Evolutionary conservation across 2,329 filamentous ascomycete species (phyloP).

Genomic region (Claviceps citrina): DNA sequence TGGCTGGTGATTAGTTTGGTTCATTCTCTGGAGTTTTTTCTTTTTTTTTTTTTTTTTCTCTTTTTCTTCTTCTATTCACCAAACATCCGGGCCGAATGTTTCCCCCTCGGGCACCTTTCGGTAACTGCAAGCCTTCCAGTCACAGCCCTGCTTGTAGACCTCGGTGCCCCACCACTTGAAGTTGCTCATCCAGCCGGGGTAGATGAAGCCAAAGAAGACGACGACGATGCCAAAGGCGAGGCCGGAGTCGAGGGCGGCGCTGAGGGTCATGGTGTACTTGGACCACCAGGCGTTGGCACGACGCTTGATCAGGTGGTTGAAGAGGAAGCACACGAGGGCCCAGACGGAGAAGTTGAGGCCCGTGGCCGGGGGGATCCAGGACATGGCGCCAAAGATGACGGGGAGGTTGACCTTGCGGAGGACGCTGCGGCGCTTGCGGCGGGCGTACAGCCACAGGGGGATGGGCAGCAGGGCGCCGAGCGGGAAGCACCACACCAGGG

Average conservation of each 20-base stretch:
- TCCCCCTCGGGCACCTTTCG: constrained; percentile 45
- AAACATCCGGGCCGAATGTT: constrained; percentile 49
- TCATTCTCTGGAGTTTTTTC: too few relatives aligned
- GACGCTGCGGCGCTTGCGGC: constrained; percentile 42
- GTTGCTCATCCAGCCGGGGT: constrained; percentile 55
- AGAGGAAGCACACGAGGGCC: constrained; percentile 70
- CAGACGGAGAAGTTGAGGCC: constrained; percentile 81
- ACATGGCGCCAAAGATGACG: constrained; percentile 66
- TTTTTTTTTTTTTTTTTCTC: too few relatives aligned
- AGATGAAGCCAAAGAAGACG: constrained; percentile 77
- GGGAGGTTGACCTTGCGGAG: constrained; percentile 68
- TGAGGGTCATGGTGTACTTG: constrained; percentile 83
- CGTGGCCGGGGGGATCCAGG: constrained; percentile 75
- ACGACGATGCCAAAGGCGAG: constrained; percentile 70
- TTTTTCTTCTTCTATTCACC: constrained; percentile 23
- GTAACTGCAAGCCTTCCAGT: constrained; percentile 70
- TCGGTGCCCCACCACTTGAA: constrained; percentile 86
- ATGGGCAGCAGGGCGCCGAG: constrained; percentile 62
- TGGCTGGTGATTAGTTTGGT: too few relatives aligned
- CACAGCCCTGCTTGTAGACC: constrained; percentile 68
- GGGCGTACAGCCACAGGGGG: constrained; percentile 55
- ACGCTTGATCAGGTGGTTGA: constrained; percentile 62
- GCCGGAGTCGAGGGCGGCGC: constrained; percentile 68
- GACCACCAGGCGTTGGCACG: constrained; percentile 66
- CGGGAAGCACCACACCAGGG: constrained; percentile 68